Evolutionary conservation across 768 basidiomycete genomes (phyloP), one percentile per base, ranked within the genome.

Genomic region (Boletus coccyginus): DNA sequence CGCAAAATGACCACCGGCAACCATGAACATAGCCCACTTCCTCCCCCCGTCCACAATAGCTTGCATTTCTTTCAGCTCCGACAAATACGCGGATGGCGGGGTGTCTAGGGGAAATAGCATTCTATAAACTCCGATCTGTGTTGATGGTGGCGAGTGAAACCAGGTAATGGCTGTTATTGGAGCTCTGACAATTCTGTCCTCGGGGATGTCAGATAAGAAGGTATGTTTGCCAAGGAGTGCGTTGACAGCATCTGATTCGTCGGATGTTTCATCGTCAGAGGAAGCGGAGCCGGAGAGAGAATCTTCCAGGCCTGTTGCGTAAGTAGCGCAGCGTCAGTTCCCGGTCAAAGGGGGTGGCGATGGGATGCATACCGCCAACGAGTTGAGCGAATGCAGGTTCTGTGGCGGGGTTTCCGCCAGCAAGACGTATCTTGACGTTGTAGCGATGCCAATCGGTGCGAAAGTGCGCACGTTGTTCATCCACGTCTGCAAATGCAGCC

Each of bases 391-490:
- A 99, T 17, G 85, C 81, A 29, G 79, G 68, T 66, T 93, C 90
- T 0, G 83, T 75, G 21, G 94, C 83, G 27, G 85, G 71, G 21
- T 77, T 75, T 11, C 83, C 80, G 7, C 87, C 87, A 49, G 78
- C 74, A 47, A 94, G 74, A 53, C 86, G 85, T 46, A 83, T 80
- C 73, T 96, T 97, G 62, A 94, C 90, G 70, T 98, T 98, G 75
- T 96, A 98, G 55, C 94, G 83, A 79, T 99, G 96, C 97, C 96
- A 98, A 72, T 99, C 96, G 11, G 91, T 92, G 62, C 86, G 85
- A 70, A 91, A 97, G 72, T 98, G 96, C 2, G 75, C 70, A 49
- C 94, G 80, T 64, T 98, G 94, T 56, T 89, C 90, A 35, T 89
- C 84, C 7, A 98, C 81, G 55, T 87, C 85, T 13, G 75, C 61